A percentile compares a stretch with the other conserved stretches of the same genome.
These are phyloP conservation scores for Globisporangium emineosum DNA, from an alignment of 352 stramenopile species.

Conservation along the genomic window DNA sequence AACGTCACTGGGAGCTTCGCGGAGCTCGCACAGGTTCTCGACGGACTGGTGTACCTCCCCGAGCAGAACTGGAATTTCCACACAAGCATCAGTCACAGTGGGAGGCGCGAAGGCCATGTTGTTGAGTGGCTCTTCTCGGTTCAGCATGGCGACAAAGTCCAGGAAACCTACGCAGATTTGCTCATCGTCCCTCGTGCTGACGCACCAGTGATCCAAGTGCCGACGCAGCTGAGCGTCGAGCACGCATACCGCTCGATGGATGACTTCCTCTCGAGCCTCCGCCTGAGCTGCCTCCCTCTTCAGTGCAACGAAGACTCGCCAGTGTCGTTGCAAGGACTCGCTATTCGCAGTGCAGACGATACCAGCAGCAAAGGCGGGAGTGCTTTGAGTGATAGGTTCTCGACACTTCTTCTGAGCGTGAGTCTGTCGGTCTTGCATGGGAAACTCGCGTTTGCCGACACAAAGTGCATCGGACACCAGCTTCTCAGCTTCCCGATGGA, in stretches of 20 bases:
- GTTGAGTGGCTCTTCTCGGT: slow-evolving; percentile 53
- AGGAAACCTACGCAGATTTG: slow-evolving; percentile 33
- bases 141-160: slow-evolving; percentile 15
- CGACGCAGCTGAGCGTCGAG: slow-evolving; percentile 13
- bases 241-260: slow-evolving; percentile 25
- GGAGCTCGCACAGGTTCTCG: slow-evolving; percentile 22
- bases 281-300: slow-evolving; percentile 41
- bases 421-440: slow-evolving; percentile 34
- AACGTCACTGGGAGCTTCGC: slow-evolving; percentile 14
- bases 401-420: slow-evolving; percentile 19
- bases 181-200: slow-evolving; percentile 32
- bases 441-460: slow-evolving; percentile 23
- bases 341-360: slow-evolving; percentile 24
- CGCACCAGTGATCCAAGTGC: slow-evolving; percentile 43
- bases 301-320: slow-evolving; percentile 39
- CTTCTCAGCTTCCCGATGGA: slow-evolving; percentile 10
- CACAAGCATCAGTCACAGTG: not conserved
- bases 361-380: slow-evolving; percentile 19
- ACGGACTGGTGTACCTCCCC: slow-evolving; percentile 31
- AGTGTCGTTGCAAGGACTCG: slow-evolving; percentile 31
- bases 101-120: slow-evolving; percentile 16
- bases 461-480: slow-evolving; percentile 24
- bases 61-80: slow-evolving; percentile 55
- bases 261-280: slow-evolving; percentile 44
- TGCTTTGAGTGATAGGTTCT: not conserved